Evolutionary conservation across 306 rosid species (phyloP), one percentile per base, ranked within the genome.

Genomic region (Cucumis hystrix): DNA sequence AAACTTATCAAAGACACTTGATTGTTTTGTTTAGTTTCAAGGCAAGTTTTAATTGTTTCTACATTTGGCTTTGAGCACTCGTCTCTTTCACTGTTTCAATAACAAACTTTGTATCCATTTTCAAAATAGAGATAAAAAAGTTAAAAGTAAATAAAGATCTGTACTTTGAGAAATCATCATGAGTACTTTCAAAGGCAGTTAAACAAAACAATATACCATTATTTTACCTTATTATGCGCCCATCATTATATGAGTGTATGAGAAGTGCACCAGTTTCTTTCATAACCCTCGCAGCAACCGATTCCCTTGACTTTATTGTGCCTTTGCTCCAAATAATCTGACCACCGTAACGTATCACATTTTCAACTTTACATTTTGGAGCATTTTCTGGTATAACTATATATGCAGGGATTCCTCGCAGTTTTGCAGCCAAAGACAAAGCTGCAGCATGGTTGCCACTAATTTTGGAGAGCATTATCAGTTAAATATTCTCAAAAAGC

Each of bases 361-460:
- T 94, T 89, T 89, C 97, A 83, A 94, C 84, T 80, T 91, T 94
- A 82, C 98, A 91, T 76, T 84, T 77, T 23, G 97, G 93, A 57
- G 98, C 96, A 80, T 77, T 87, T 89, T 84, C 86, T 5, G 98
- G 97, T 77, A 91, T 79, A 79, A 94, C 90, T 75, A 90, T 87
- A 70, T 94, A 90, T 20, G 98, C 91, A 83, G 97, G 91, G 73
- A 91, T 83, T 57, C 95, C 97, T 51, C 95, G 74, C n/a, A 87
- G 85, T 75, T 94, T 91, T 20, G 97, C 98, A n/a, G 97, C 97
- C 91, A 91, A 84, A 85, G 98, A 85, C 85, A 91, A 85, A 8
- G 98, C 98, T 35, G 96, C 98, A 66, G 97, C 97, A 87, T 94
- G 96, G 84, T 94, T 91, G 64, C 98, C 98, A 78, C 98, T 94